Conservation (phyloP, 2,329 filamentous ascomycete genomes). For the Phialophora expanda region DNA sequence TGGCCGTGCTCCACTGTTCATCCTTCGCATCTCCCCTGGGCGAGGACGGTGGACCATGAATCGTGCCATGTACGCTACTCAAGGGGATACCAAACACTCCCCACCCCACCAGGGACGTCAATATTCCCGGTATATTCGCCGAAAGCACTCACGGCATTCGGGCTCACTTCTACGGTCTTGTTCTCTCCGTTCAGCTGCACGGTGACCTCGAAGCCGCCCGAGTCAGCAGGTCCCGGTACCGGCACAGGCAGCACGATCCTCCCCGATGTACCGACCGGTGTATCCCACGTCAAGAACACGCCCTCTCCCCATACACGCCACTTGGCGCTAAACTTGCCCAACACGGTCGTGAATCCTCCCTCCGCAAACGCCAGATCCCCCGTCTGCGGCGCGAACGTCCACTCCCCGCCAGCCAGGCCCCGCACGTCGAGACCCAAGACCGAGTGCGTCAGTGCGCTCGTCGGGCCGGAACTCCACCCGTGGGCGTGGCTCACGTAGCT, state of each 20-base stretch:
- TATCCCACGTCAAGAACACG: slow-evolving; percentile 2
- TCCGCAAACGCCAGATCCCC: slow-evolving; percentile 52
- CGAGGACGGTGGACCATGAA: not conserved
- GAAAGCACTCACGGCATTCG: not conserved
- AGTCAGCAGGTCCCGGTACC: too few relatives aligned
- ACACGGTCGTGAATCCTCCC: slow-evolving; percentile 53
- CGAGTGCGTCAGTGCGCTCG: slow-evolving; percentile 52
- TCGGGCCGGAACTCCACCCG: slow-evolving; percentile 53
- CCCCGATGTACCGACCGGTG: not conserved
- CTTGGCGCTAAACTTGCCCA: slow-evolving; percentile 46
- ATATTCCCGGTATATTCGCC: not conserved
- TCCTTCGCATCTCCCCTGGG: too few relatives aligned
- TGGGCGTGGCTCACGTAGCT: slow-evolving; percentile 52
- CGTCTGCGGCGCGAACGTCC: slow-evolving; percentile 53
- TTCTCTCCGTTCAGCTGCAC: not conserved
- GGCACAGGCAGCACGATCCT: not conserved
- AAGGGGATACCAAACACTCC: not conserved
- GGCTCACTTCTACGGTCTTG: not conserved
- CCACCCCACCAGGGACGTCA: not conserved
- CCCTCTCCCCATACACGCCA: not conserved
- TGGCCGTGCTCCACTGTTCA: too few relatives aligned
- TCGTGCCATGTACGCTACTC: not conserved
- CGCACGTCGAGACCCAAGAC: slow-evolving; percentile 53
- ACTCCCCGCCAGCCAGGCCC: slow-evolving; percentile 48
- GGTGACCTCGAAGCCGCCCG: not conserved